Conservation (phyloP, 2,329 filamentous ascomycete genomes). For the Fulvia fulva region DNA sequence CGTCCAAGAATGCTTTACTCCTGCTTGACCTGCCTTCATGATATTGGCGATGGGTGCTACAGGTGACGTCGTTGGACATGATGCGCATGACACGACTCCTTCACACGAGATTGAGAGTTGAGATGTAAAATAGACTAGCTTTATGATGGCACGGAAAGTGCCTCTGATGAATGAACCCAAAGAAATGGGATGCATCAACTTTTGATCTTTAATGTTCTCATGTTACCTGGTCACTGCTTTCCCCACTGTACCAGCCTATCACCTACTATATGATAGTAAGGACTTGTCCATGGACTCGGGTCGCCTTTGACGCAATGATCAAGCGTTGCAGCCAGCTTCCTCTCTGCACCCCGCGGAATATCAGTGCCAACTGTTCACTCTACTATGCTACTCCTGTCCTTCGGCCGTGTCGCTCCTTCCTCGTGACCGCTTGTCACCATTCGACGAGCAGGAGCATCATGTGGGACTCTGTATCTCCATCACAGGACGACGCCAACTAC, state of each 20-base stretch:
- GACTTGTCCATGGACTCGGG: neutral
- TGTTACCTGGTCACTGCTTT: neutral
- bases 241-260: neutral
- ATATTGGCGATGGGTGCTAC: neutral
- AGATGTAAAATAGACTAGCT: slow-evolving; percentile 6
- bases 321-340: neutral
- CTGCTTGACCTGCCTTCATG: neutral
- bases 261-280: neutral
- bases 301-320: neutral
- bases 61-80: neutral
- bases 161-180: neutral
- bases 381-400: neutral
- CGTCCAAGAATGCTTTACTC: neutral
- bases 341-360: neutral
- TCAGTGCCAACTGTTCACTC: neutral
- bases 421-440: neutral
- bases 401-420: neutral
- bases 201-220: too few relatives aligned
- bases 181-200: neutral
- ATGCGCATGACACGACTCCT: slow-evolving; percentile 3
- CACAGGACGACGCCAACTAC: neutral
- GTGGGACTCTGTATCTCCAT: neutral
- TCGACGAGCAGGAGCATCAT: too few relatives aligned
- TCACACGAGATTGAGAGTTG: neutral
- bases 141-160: neutral